phyloP scores from a whole-genome alignment of 2,329 filamentous ascomycete species.

The Ilyonectria destructans region DNA sequence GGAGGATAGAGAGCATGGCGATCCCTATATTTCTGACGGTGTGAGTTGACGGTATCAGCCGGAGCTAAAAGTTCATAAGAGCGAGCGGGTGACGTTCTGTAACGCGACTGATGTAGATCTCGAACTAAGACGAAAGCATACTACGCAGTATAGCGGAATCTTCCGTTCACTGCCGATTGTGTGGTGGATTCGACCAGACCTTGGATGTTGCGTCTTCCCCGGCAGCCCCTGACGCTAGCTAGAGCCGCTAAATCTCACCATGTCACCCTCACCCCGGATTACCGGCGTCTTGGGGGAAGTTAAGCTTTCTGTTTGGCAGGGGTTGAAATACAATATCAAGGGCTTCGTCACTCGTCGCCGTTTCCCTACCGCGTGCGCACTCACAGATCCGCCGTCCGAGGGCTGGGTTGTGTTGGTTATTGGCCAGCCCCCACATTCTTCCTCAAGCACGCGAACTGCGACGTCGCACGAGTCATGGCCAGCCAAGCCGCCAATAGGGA shows the following conservation, averaged over 20 bases:
- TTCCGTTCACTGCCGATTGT: no score
- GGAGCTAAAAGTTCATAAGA: no score
- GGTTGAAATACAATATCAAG: background rate
- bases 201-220: background rate
- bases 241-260: background rate
- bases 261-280: background rate
- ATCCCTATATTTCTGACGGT: no score
- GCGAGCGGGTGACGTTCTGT: background rate
- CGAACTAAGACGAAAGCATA: background rate
- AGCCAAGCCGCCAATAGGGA: background rate
- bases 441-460: background rate
- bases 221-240: background rate
- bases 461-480: background rate
- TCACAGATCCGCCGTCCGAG: no score
- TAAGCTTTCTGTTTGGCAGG: background rate
- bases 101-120: background rate
- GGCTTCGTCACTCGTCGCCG: background rate
- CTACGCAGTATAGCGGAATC: no score
- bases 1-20: background rate
- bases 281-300: background rate
- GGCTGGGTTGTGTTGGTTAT: background rate
- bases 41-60: no score
- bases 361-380: no score
- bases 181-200: no score
- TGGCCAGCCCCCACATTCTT: background rate